phyloP scores from a whole-genome alignment of 2,329 filamentous ascomycete genomes.

The Parasarocladium wereldwijsianum region DNA sequence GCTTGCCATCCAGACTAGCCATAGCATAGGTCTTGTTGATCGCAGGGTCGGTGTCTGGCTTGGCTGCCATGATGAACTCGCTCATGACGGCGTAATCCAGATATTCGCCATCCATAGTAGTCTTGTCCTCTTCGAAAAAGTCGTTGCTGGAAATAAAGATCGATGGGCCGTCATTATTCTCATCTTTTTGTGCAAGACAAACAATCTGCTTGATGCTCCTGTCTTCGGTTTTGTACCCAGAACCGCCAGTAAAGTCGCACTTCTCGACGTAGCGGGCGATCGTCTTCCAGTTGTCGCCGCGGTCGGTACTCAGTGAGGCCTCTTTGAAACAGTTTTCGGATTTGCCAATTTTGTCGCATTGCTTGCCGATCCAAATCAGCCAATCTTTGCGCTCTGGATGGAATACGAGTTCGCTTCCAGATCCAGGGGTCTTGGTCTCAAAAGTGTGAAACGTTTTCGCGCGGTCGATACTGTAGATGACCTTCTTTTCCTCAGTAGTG shows the following conservation, averaged over 20 bases:
- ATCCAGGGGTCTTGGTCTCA: constrained; percentile 41
- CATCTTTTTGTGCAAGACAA: constrained; percentile 40
- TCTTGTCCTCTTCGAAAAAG: constrained; percentile 53
- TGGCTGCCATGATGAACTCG: constrained; percentile 87
- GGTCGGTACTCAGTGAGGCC: constrained; percentile 65
- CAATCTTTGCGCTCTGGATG: constrained; percentile 77
- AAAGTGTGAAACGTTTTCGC: constrained; percentile 63
- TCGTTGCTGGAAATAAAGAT: constrained; percentile 66
- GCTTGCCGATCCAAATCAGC: constrained; percentile 77
- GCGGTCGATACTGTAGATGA: constrained; percentile 72
- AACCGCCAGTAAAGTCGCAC: constrained; percentile 73
- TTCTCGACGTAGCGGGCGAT: constrained; percentile 60
- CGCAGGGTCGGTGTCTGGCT: constrained; percentile 53
- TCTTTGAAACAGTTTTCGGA: constrained; percentile 51
- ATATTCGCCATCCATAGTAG: constrained; percentile 39
- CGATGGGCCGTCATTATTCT: constrained; percentile 44
- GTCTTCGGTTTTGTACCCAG: constrained; percentile 30
- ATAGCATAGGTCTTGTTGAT: constrained; percentile 59
- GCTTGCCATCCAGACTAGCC: constrained; percentile 70
- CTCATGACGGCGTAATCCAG: constrained; percentile 87
- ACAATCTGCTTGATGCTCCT: constrained; percentile 41
- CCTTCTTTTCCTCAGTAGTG: constrained; percentile 48
- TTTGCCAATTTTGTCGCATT: constrained; percentile 42
- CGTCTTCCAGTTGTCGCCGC: constrained; percentile 66
- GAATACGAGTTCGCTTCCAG: constrained; percentile 47